Evolutionary conservation across 352 stramenopile species (phyloP), one percentile per base, ranked within the genome.

Genomic region (Ophiocytium majus): DNA sequence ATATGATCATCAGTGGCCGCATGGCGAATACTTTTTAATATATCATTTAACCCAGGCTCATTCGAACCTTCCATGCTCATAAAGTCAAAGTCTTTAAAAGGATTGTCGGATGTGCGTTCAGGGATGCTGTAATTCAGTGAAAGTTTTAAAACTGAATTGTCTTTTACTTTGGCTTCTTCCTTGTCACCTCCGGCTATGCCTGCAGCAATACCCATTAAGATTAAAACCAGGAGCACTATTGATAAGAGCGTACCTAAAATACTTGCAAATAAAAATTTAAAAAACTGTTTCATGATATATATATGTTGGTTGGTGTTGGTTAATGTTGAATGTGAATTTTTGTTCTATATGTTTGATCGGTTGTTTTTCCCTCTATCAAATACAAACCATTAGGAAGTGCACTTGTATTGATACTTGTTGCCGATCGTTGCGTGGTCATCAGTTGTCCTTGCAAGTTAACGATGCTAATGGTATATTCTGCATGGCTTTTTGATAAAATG

Each of bases 261-360:
- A 23, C 19, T 23, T 23, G 19, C 57, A 28, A 71, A 71, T 23
- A 71, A 71, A 23, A 28, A 23, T 28, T 28, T 28, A 71, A 71
- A 71, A 71, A 71, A 71, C 57, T 71, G 57, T 28, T 71, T 71
- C 57, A 71, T 71, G 57, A 71, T 71, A 71, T 71, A 28, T 28
- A 23, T 23, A 71, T 71, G 23, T 71, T 23, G 23, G 28, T 71
- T 71, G 28, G 23, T 23, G 28, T 28, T 71, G 28, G 28, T 23
- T 71, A 71, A 28, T 71, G 57, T 23, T 71, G 19, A 71, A 71
- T n/a, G n/a, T n/a, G n/a, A n/a, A n/a, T n/a, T n/a, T n/a, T n/a
- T n/a, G n/a, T n/a, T n/a, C n/a, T n/a, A n/a, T n/a, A n/a, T n/a
- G n/a, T n/a, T n/a, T n/a, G n/a, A n/a, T n/a, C n/a, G n/a, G n/a